Evolutionary conservation across 495 filamentous ascomycete genomes (phyloP), one percentile per base, ranked within the genome.

Genomic region (Xylaria acuta): DNA sequence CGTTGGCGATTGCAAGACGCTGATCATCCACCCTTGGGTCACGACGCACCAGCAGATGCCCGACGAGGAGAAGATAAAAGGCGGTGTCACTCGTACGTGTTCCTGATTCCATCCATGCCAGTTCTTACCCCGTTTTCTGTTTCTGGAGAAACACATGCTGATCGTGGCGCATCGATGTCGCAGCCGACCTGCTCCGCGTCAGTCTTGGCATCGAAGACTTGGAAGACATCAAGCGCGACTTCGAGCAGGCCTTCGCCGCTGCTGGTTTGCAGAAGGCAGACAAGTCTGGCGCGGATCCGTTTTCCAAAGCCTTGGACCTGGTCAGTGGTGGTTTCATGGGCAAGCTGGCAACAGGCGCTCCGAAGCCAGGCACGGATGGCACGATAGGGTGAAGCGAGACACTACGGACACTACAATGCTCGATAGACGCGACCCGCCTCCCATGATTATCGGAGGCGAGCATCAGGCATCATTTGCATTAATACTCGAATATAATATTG

Each of bases 11-110:
- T 81, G 81, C 60, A 84, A 84, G 73, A 84, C 82, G 3, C 75
- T 83, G 51, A 81, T 83, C 69, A 83, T 83, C 36, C 81, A 83
- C 69, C 82, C 80, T 4, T 84, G 82, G 82, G 75, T 79, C 12
- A 84, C 81, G 43, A 83, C 82, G 38, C 82, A 84, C 69, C 80
- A 84, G 72, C 81, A 83, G 72, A 79, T 81, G 67, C 80, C 81
- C 6, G 81, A 83, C 41, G 78, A 83, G 12, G 82, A 84, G 74
- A 84, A 84, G 75, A 82, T 82, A 41, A 80, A 80, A 73, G 81
- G 78, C 6, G 80, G 81, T 51, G 82, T 84, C 34, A 82, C 81
- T 27, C 80, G 83, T 79, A 72, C 16, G 77, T 79, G 54, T 63
- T 64, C 72, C 41, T 53, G n/a, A 36, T 64, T 34, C 34, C 38